Conservation (phyloP, 345 rosid species). For the Murraya koenigii region DNA sequence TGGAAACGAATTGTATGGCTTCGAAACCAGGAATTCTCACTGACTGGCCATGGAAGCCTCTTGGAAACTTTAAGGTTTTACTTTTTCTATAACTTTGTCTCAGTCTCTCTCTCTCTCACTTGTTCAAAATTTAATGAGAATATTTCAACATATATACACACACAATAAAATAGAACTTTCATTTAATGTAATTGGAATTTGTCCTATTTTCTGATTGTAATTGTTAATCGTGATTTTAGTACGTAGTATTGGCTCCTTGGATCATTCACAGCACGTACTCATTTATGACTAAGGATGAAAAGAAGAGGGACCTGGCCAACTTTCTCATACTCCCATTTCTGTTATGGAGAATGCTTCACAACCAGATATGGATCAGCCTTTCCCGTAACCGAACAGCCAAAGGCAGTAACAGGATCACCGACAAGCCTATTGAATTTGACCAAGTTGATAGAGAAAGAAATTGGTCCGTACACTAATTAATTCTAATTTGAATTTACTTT, state of each 20-base stretch:
- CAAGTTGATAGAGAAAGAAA: constrained; percentile 63
- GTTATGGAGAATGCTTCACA: constrained; percentile 43
- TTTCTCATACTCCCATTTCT: constrained; percentile 25
- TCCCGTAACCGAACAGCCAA: constrained; percentile 48
- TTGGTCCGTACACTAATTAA: constrained; percentile 20
- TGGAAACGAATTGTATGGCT: constrained; percentile 30
- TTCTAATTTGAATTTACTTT: too few relatives aligned
- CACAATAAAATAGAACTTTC: not conserved
- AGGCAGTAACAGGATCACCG: constrained; percentile 44
- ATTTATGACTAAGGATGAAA: constrained; percentile 3
- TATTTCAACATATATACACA: too few relatives aligned
- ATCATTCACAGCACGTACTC: constrained; percentile 39
- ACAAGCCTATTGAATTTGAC: constrained; percentile 55
- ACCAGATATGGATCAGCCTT: constrained; percentile 47
- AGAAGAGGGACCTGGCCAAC: constrained; percentile 30
- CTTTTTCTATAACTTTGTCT: not conserved
- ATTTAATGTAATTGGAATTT: not conserved
- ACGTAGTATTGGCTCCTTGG: constrained; percentile 49
- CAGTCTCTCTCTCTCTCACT: too few relatives aligned
- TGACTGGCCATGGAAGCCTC: constrained; percentile 52
- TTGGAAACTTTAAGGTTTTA: constrained; percentile 47
- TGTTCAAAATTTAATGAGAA: too few relatives aligned
- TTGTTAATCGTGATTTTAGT: constrained; percentile 19
- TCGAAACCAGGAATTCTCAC: constrained; percentile 52
- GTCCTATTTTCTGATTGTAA: not conserved